Percentiles rank a stretch among this genome's conserved stretches.
Conservation (phyloP, 768 basidiomycete genomes). For the Coprinellus aureogranulatus region DNA sequence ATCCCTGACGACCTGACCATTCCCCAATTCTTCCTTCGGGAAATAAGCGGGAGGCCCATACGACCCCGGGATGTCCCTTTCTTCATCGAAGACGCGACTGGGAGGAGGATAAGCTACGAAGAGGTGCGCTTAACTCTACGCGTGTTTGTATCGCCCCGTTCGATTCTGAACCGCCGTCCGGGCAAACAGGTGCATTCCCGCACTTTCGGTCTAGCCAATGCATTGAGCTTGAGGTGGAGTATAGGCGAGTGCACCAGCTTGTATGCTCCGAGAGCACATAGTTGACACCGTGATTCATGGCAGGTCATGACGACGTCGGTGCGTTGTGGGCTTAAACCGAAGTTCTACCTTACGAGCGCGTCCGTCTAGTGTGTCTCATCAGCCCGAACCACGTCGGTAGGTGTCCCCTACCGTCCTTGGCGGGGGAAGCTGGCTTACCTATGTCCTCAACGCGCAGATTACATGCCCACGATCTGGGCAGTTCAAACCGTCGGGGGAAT, state of each 20-base stretch:
- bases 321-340: conserved; percentile 14
- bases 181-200: conserved; percentile 32
- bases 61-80: conserved; percentile 48
- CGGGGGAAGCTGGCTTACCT: not conserved
- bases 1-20: conserved; percentile 65
- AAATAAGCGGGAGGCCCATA: conserved; percentile 41
- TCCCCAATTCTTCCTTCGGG: conserved; percentile 64
- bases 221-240: conserved; percentile 44
- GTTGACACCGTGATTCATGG: not conserved
- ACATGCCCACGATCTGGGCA: conserved; percentile 57
- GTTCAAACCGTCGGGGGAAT: conserved; percentile 56
- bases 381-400: conserved; percentile 64
- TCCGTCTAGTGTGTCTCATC: conserved; percentile 53
- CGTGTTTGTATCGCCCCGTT: not conserved
- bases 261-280: conserved; percentile 3
- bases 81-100: conserved; percentile 59
- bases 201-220: conserved; percentile 54
- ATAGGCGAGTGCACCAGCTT: conserved; percentile 36
- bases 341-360: not conserved
- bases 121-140: conserved; percentile 38
- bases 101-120: conserved; percentile 38
- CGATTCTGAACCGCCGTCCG: not conserved
- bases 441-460: no score
- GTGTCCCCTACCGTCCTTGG: conserved; percentile 7
- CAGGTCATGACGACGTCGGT: conserved; percentile 57